These are phyloP conservation scores for Saprolegnia diclina DNA, from an alignment of 352 stramenopile species.

Conservation along the genomic window DNA sequence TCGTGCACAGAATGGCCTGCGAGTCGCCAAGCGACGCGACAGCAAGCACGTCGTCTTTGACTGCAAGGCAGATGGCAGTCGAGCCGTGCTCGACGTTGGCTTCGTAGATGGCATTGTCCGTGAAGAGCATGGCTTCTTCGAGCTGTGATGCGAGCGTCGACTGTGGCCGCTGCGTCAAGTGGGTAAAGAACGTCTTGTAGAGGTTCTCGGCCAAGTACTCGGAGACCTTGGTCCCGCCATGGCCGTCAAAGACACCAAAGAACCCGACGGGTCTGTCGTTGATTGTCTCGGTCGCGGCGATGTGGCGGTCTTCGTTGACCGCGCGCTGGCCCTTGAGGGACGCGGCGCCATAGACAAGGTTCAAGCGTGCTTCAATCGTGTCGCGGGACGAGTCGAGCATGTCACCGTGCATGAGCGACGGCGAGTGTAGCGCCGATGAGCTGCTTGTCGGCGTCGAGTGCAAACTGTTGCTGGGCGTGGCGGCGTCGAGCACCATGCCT, in stretches of 20 bases:
- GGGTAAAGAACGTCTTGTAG: slow-evolving; percentile 52
- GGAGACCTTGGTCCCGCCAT: slow-evolving; percentile 63
- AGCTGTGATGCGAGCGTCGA: slow-evolving; percentile 35
- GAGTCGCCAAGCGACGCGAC: slow-evolving; percentile 76
- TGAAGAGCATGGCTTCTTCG: slow-evolving; percentile 44
- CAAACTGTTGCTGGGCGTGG: slow-evolving; percentile 21
- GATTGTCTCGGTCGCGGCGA: slow-evolving; percentile 43
- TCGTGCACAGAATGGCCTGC: slow-evolving; percentile 65
- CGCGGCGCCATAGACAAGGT: slow-evolving; percentile 60
- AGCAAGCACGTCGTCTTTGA: slow-evolving; percentile 44
- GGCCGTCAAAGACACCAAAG: slow-evolving; percentile 80
- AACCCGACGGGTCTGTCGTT: slow-evolving; percentile 58
- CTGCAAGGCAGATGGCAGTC: slow-evolving; percentile 55
- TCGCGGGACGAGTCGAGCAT: slow-evolving; percentile 45
- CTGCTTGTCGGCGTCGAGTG: slow-evolving; percentile 44
- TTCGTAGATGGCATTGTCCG: slow-evolving; percentile 69
- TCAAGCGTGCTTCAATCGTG: slow-evolving; percentile 48
- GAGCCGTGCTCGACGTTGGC: slow-evolving; percentile 65
- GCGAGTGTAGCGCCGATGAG: slow-evolving; percentile 70
- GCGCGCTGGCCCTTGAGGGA: slow-evolving; percentile 72
- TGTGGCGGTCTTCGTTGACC: slow-evolving; percentile 66
- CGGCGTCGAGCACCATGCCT: slow-evolving; percentile 53
- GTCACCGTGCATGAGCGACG: slow-evolving; percentile 65
- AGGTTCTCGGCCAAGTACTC: slow-evolving; percentile 61
- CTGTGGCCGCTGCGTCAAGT: slow-evolving; percentile 33